Percentiles rank a stretch among this genome's conserved stretches.
Evolutionary conservation across 495 filamentous ascomycete genomes (phyloP).

Genomic region (Astrocystis sublimbata): DNA sequence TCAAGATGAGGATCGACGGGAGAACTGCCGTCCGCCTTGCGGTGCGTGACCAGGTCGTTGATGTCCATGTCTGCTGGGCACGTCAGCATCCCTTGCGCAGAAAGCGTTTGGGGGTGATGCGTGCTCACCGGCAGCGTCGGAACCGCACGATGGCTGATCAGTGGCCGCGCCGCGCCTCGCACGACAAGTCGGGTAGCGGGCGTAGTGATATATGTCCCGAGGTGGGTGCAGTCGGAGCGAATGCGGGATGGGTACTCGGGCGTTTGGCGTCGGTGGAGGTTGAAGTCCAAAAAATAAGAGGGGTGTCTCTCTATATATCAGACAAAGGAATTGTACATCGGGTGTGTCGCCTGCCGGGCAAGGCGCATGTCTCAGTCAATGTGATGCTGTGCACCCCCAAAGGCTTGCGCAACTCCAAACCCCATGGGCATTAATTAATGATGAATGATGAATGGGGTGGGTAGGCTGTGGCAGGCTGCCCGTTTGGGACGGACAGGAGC

Average conservation of each 20-base stretch:
- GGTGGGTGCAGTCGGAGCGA: not conserved
- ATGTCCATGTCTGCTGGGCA: not conserved
- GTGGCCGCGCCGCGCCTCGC: not conserved
- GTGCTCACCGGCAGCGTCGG: slow-evolving; percentile 1
- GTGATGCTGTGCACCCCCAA: not conserved
- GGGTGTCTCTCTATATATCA: not conserved
- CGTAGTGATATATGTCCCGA: not conserved
- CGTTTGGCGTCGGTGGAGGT: not conserved
- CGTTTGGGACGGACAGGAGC: no score
- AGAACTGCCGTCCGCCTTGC: not conserved
- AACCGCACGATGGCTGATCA: not conserved
- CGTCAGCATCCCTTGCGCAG: not conserved
- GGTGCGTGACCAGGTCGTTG: not conserved
- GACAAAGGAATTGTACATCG: not conserved
- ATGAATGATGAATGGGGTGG: no score
- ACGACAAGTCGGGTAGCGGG: not conserved
- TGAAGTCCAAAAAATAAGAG: not conserved
- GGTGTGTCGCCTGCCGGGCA: not conserved
- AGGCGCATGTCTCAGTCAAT: not conserved
- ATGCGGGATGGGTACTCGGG: not conserved
- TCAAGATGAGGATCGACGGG: not conserved
- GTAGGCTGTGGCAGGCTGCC: no score
- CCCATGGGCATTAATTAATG: no score
- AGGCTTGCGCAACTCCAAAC: not conserved
- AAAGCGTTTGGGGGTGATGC: no score